Evolutionary conservation across 2,329 filamentous ascomycete species (phyloP).

Genomic region (Graphilbum fragrans): DNA sequence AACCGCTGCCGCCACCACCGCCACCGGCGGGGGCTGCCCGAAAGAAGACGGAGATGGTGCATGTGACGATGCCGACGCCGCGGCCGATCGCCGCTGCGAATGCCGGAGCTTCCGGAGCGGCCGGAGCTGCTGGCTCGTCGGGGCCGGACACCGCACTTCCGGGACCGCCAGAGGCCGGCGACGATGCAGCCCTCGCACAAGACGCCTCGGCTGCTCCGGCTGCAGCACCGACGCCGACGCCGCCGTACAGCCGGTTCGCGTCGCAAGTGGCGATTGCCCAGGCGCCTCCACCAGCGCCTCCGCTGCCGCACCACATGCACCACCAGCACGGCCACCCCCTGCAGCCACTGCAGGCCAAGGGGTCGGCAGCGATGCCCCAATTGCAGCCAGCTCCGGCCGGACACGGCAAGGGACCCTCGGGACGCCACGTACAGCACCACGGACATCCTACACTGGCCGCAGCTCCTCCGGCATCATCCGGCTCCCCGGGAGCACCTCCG

Average conservation of each 20-base stretch:
- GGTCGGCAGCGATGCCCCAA: not conserved
- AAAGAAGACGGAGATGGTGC: slow-evolving; percentile 3
- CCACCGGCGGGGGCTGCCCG: slow-evolving; percentile 26
- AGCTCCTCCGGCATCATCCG: too few relatives aligned
- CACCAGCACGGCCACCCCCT: not conserved
- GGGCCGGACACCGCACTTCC: too few relatives aligned
- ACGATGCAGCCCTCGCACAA: too few relatives aligned
- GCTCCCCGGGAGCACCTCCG: too few relatives aligned
- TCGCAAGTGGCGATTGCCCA: slow-evolving; percentile 20
- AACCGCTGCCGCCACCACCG: slow-evolving; percentile 48
- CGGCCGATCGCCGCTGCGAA: slow-evolving; percentile 6
- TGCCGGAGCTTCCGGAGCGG: not conserved
- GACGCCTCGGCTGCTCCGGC: not conserved
- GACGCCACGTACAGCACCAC: too few relatives aligned
- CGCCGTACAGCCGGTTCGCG: slow-evolving; percentile 17
- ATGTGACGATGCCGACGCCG: not conserved
- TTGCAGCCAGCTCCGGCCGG: too few relatives aligned
- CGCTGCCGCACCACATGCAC: slow-evolving; percentile 1
- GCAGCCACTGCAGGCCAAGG: not conserved
- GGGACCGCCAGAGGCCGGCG: not conserved
- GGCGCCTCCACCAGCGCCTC: slow-evolving; percentile 16
- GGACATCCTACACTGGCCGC: too few relatives aligned
- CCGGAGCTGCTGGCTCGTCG: slow-evolving; percentile 10
- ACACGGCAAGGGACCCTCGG: too few relatives aligned
- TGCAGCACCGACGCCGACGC: not conserved